A percentile compares a stretch with the other conserved stretches of the same genome.
phyloP scores from a whole-genome alignment of 208 protist genomes.

The Trichomonas vaginalis region DNA sequence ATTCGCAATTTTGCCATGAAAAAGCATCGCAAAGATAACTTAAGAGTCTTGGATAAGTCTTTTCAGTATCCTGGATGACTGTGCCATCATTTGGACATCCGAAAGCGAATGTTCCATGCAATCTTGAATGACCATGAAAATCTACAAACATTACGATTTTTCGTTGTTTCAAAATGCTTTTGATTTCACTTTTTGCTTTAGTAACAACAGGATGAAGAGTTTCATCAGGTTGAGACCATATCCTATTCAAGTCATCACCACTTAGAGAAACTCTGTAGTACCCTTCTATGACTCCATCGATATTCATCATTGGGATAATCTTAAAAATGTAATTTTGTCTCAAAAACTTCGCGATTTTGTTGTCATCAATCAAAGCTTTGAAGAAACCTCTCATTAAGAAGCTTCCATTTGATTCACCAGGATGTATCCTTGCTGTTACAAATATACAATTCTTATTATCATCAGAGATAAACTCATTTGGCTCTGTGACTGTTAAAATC shows the following conservation, averaged over 20 bases:
- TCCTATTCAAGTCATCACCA: slow-evolving; percentile 78
- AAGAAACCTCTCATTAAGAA: slow-evolving; percentile 74
- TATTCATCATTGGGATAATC: slow-evolving; percentile 82
- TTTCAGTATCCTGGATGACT: background rate
- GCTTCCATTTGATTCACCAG: slow-evolving; percentile 76
- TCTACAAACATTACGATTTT: background rate
- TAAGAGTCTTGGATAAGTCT: background rate
- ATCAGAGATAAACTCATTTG: background rate
- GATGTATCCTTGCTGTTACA: slow-evolving; percentile 77
- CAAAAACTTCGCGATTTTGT: background rate
- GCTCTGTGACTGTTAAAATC: background rate
- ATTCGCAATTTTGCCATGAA: background rate
- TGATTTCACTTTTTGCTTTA: background rate
- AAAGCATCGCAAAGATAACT: background rate
- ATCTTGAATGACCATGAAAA: background rate
- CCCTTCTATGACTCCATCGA: slow-evolving; percentile 84
- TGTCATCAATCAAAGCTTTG: background rate
- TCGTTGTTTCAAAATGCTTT: background rate
- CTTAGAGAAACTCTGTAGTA: slow-evolving; percentile 80
- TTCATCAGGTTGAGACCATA: slow-evolving; percentile 50
- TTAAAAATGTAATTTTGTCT: background rate
- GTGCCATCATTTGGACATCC: background rate
- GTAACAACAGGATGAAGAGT: slow-evolving; percentile 31
- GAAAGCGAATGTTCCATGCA: background rate
- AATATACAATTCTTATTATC: slow-evolving; percentile 44